Evolutionary conservation across 2,329 filamentous ascomycete species (phyloP).

Genomic region (Malbranchea cinnamomea): DNA sequence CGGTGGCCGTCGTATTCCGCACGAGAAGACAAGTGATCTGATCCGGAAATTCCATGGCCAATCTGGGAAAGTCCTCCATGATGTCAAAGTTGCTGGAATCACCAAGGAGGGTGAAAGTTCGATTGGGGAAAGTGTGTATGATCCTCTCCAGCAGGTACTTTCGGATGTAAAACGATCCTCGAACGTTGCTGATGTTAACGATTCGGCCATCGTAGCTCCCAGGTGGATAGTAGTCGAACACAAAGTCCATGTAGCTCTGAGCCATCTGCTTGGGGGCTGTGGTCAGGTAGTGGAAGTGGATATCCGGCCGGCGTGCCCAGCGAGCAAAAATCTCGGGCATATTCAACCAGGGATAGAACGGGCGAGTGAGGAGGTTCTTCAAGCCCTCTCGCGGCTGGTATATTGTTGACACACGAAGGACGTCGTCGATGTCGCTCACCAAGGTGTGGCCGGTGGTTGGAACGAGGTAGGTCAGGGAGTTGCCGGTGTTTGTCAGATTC

Average conservation of each 20-base stretch:
- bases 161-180: conserved; percentile 57
- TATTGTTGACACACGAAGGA: conserved; percentile 67
- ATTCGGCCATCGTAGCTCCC: conserved; percentile 66
- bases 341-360: conserved; percentile 59
- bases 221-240: conserved; percentile 62
- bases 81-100: conserved; percentile 66
- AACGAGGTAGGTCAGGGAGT: conserved; percentile 55
- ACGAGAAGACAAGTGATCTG: conserved; percentile 67
- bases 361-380: conserved; percentile 58
- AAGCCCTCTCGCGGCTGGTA: conserved; percentile 61
- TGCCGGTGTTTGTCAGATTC: conserved; percentile 50
- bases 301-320: conserved; percentile 51
- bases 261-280: conserved; percentile 68
- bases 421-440: conserved; percentile 66
- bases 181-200: conserved; percentile 63
- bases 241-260: conserved; percentile 61
- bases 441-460: conserved; percentile 56
- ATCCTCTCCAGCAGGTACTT: conserved; percentile 54
- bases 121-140: conserved; percentile 58
- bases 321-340: conserved; percentile 69
- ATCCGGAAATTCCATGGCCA: conserved; percentile 50
- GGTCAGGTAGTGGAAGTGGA: conserved; percentile 71
- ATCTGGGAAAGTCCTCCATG: conserved; percentile 45
- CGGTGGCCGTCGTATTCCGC: conserved; percentile 58
- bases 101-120: conserved; percentile 61